A percentile compares a stretch with the other conserved stretches of the same genome.
Evolutionary conservation across 2,329 filamentous ascomycete genomes (phyloP).

Genomic region (Fusarium mangiferae): DNA sequence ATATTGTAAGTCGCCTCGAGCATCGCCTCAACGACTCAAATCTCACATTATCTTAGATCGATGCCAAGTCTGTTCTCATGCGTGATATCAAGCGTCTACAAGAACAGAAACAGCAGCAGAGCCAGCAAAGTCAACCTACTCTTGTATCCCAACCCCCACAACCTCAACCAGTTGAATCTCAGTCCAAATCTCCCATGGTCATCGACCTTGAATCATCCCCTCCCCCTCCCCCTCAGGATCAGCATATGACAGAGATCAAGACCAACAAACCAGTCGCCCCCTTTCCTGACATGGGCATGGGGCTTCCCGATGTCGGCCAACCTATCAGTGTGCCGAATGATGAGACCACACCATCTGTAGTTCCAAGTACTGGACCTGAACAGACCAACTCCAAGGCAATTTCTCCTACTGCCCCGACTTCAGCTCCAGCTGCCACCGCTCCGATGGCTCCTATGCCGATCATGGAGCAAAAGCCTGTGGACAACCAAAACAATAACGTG

Average conservation of each 20-base stretch:
- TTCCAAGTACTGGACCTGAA: slow-evolving; percentile 19
- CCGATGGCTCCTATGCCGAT: slow-evolving; percentile 44
- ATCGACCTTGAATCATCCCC: slow-evolving; percentile 52
- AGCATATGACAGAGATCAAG: slow-evolving; percentile 50
- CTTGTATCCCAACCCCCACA: slow-evolving; percentile 37
- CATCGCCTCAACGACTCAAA: background rate
- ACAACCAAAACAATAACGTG: slow-evolving; percentile 31
- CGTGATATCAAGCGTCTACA: slow-evolving; percentile 61
- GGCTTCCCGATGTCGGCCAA: slow-evolving; percentile 47
- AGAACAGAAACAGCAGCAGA: slow-evolving; percentile 43
- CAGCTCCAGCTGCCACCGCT: slow-evolving; percentile 16
- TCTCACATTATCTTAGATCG: slow-evolving; percentile 45
- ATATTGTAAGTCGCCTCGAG: slow-evolving; percentile 59
- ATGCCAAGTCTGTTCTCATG: slow-evolving; percentile 64
- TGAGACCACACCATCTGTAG: slow-evolving; percentile 25
- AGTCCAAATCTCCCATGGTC: slow-evolving; percentile 50
- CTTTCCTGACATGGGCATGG: slow-evolving; percentile 67
- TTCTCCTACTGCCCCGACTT: slow-evolving; percentile 16
- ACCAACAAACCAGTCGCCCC: slow-evolving; percentile 59
- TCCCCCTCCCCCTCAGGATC: slow-evolving; percentile 42
- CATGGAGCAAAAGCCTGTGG: slow-evolving; percentile 42
- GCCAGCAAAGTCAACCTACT: slow-evolving; percentile 26
- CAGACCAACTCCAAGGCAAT: slow-evolving; percentile 43
- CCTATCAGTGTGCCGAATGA: slow-evolving; percentile 36
- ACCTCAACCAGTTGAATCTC: slow-evolving; percentile 48